Base-by-base conservation (phyloP, 2,329 filamentous ascomycete genomes). In the Penicillium carneum region DNA sequence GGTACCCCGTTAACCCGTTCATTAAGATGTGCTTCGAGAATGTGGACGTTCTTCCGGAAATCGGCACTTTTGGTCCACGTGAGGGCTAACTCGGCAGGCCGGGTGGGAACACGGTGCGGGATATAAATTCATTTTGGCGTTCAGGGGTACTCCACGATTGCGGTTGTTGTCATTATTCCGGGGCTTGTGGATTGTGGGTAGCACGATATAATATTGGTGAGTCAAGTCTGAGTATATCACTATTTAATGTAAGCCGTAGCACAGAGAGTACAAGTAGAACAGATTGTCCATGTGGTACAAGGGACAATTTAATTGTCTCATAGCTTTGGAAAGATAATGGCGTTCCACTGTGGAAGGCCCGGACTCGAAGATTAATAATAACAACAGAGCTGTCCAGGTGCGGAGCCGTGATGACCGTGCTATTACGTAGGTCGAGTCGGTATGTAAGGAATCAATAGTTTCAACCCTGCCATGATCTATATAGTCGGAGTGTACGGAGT, bases 51-150 rank as follows among this genome's bases (percentile, higher is more conserved):
- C 26, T 41, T 58, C 55, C 55, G 55, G n/a, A 39, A 38, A 58
- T 46, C 55, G 55, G 55, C 55, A 58, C 48, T 58, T 54, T 23
- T 10, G 2, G 46, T 23, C 46, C 54, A 57, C 53, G 53, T 57
- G 54, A 52, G 38, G 29, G 20, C 45, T 3, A 33, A 47, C 10
- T 48, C 55, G 55, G 55, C 47, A 58, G 47, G 55, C 55, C 55
- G 47, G 39, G 6, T 53, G 47, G 47, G 45, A 53, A 52, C 31
- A 45, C 20, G 33, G 7, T 48, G 53, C 53, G 53, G 47, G 38
- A 58, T 58, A 53, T 58, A 29, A 14, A 18, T 43, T 18, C 16
- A 31, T 39, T 26, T 16, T 41, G 26, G 38, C 49, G 23, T 57
- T 42, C 46, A 52, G 47, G 52, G 52, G 29, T 23, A 41, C 18